Percentiles rank a stretch among this genome's conserved stretches.
These are phyloP conservation scores for Herpetomonas tarakana DNA, from an alignment of 208 protist genomes.

Conservation along the genomic window DNA sequence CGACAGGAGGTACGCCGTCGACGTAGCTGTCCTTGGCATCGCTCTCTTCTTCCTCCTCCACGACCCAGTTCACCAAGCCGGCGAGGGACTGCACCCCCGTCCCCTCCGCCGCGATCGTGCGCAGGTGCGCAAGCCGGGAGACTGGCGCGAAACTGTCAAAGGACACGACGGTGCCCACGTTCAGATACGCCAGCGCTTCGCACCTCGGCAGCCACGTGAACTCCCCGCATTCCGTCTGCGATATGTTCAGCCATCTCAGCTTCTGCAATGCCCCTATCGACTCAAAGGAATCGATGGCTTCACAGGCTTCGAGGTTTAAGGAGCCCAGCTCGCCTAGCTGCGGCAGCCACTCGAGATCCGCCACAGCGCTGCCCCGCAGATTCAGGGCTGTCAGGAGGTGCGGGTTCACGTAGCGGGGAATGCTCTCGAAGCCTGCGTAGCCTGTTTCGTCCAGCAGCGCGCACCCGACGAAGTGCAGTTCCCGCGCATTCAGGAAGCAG, in stretches of 20 bases:
- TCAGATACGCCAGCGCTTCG: conserved; percentile 11
- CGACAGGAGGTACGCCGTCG: background rate
- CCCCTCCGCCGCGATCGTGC: background rate
- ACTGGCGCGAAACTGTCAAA: conserved; percentile 1
- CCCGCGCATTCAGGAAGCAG: too few relatives aligned
- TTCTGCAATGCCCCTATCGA: conserved; percentile 2
- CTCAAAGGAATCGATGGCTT: background rate
- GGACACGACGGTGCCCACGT: conserved; percentile 3
- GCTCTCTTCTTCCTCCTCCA: background rate
- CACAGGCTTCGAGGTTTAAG: background rate
- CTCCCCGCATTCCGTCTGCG: background rate
- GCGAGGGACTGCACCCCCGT: background rate
- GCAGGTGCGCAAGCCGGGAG: background rate
- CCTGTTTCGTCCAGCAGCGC: too few relatives aligned
- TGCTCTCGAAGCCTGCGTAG: too few relatives aligned
- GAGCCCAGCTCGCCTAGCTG: background rate
- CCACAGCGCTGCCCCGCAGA: background rate
- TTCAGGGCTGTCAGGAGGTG: background rate
- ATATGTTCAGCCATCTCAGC: conserved; percentile 15
- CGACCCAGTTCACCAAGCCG: background rate
- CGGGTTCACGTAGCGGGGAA: background rate
- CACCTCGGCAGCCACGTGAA: conserved; percentile 5
- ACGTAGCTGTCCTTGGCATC: background rate
- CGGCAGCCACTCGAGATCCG: background rate
- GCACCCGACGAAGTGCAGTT: too few relatives aligned